These are phyloP conservation scores for Auricularia auricula-judae DNA, from an alignment of 768 basidiomycete species.

Conservation along the genomic window DNA sequence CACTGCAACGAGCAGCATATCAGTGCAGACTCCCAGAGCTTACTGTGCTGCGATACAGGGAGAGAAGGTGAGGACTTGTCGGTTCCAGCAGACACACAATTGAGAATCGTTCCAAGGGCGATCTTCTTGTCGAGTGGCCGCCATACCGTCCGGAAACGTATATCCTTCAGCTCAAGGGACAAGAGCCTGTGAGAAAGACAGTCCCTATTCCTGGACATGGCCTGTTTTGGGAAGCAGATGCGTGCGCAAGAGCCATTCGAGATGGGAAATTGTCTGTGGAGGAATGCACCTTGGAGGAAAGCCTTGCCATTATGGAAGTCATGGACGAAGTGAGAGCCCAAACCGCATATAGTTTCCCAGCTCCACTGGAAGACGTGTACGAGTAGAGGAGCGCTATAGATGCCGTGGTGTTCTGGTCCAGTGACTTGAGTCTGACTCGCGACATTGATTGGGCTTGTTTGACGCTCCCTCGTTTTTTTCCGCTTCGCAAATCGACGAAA, in stretches of 20 bases:
- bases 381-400: neutral
- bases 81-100: neutral
- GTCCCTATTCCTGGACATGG: conserved; percentile 8
- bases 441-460: neutral
- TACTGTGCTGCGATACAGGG: conserved; percentile 7
- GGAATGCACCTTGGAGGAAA: conserved; percentile 8
- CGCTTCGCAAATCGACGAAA: neutral
- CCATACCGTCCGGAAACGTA: conserved; percentile 8
- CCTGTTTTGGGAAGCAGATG: conserved; percentile 13
- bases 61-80: conserved; percentile 8
- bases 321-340: conserved; percentile 10
- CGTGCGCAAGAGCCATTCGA: conserved; percentile 11
- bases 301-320: conserved; percentile 7
- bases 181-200: conserved; percentile 2
- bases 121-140: conserved; percentile 3
- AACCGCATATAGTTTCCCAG: neutral
- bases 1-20: conserved; percentile 2
- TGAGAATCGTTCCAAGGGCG: conserved; percentile 6
- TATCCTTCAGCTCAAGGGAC: conserved; percentile 5
- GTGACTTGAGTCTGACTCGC: neutral
- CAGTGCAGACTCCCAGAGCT: neutral
- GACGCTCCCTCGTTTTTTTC: neutral
- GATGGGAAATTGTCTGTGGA: conserved; percentile 10
- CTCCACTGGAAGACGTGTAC: neutral
- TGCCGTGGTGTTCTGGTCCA: neutral